These are phyloP conservation scores for Trichoderma sp. DNA, from an alignment of 2,329 filamentous ascomycete species.

Conservation along the genomic window DNA sequence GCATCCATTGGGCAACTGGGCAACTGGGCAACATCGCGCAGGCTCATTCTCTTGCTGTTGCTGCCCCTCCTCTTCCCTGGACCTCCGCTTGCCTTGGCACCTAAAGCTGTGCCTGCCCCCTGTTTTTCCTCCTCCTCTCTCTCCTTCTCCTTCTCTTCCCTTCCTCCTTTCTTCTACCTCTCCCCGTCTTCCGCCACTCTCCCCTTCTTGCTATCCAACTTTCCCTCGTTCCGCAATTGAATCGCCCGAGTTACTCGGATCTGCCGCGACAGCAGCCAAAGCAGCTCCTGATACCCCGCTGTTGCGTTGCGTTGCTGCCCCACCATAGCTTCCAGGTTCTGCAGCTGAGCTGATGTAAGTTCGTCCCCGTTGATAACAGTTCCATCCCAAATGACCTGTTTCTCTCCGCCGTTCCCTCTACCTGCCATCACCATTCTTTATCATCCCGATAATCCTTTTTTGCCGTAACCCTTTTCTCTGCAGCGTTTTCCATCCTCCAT, in stretches of 20 bases:
- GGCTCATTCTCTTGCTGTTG: background rate
- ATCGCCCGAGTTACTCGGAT: background rate
- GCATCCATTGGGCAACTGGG: background rate
- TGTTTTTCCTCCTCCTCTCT: slow-evolving; percentile 13
- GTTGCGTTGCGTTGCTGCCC: slow-evolving; percentile 13
- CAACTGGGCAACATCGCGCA: background rate
- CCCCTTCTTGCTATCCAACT: background rate
- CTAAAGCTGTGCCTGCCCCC: slow-evolving; percentile 9
- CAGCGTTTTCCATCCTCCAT: background rate
- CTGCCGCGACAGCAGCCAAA: background rate
- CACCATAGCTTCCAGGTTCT: slow-evolving; percentile 20
- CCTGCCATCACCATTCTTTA: background rate
- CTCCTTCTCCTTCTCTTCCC: slow-evolving; percentile 12
- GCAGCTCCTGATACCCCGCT: slow-evolving; percentile 18
- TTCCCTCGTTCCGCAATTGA: background rate
- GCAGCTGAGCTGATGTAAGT: slow-evolving; percentile 18
- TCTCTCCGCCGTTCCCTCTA: background rate
- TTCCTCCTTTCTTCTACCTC: background rate
- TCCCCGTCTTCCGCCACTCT: no score
- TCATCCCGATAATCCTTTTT: background rate
- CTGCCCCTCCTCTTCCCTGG: background rate
- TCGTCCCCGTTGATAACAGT: background rate
- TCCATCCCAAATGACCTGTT: background rate
- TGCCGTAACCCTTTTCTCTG: background rate
- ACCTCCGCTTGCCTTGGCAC: background rate